Conservation (phyloP, 2,329 filamentous ascomycete genomes). For the Cladosporium phlei region DNA sequence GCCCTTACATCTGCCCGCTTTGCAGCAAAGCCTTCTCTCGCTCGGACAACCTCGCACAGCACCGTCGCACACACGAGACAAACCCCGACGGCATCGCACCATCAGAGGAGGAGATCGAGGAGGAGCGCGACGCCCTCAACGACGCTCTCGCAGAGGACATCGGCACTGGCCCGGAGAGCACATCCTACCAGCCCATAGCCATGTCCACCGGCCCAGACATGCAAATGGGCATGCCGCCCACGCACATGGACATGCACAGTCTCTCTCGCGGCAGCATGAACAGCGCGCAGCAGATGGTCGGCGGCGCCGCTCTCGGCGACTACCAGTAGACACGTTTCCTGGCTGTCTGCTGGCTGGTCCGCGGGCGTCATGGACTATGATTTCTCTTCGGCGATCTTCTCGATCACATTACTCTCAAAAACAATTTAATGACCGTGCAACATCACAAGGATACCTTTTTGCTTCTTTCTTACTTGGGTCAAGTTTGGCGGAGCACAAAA, state of each 20-base stretch:
- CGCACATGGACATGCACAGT: slow-evolving; percentile 31
- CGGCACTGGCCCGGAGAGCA: slow-evolving; percentile 19
- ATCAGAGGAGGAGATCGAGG: slow-evolving; percentile 79
- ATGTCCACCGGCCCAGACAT: slow-evolving; percentile 26
- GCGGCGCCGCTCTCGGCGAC: slow-evolving; percentile 33
- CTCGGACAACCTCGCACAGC: slow-evolving; percentile 98
- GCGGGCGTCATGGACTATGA: neutral
- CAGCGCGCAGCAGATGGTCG: slow-evolving; percentile 40
- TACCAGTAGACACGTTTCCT: slow-evolving; percentile 29
- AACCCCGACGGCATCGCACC: slow-evolving; percentile 60
- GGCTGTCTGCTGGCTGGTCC: slow-evolving; percentile 13
- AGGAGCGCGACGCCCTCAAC: slow-evolving; percentile 74
- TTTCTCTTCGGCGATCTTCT: neutral
- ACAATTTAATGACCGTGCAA: too few relatives aligned
- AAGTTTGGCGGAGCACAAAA: too few relatives aligned
- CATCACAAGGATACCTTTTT: neutral
- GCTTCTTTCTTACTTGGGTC: neutral
- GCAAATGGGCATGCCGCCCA: slow-evolving; percentile 31
- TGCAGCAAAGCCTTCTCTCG: slow-evolving; percentile 99
- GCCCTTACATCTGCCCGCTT: slow-evolving; percentile 93
- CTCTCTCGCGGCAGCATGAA: slow-evolving; percentile 36
- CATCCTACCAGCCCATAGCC: slow-evolving; percentile 25
- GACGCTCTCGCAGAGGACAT: slow-evolving; percentile 69
- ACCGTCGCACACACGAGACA: slow-evolving; percentile 76
- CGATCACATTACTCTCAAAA: neutral